These are phyloP conservation scores for Epichloe amarillans DNA, from an alignment of 2,329 filamentous ascomycete genomes.

Conservation along the genomic window DNA sequence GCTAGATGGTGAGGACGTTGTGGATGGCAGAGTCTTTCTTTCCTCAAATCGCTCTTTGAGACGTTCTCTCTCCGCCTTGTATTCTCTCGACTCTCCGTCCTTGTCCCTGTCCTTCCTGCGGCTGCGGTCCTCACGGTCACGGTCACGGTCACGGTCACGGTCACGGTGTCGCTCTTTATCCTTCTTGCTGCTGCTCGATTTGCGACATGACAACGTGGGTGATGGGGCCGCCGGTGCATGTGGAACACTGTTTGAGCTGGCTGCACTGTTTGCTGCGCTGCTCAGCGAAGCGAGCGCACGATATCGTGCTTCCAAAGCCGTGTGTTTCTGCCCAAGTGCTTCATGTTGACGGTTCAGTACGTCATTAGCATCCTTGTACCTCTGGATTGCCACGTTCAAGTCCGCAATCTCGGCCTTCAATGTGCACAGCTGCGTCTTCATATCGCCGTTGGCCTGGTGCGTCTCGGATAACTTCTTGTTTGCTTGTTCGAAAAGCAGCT, in stretches of 20 bases:
- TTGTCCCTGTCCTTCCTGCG: constrained; percentile 10
- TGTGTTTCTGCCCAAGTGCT: constrained; percentile 16
- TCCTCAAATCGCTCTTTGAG: constrained; percentile 25
- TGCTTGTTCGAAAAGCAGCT: constrained; percentile 15
- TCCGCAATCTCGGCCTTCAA: not conserved
- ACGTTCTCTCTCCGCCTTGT: constrained; percentile 21
- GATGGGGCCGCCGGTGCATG: constrained; percentile 7
- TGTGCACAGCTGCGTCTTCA: constrained; percentile 8
- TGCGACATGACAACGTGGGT: constrained; percentile 15
- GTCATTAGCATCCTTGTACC: constrained; percentile 10
- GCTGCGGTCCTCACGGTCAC: constrained; percentile 15
- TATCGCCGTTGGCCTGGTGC: constrained; percentile 9
- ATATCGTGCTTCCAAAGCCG: constrained; percentile 17
- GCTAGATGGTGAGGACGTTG: constrained; percentile 6
- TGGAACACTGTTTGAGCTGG: not conserved
- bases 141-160: constrained; percentile 8
- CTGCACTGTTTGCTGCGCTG: not conserved
- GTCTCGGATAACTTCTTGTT: constrained; percentile 18
- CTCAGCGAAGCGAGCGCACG: constrained; percentile 10
- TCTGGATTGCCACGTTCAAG: not conserved
- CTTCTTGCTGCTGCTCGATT: constrained; percentile 14
- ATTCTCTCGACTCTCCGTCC: constrained; percentile 6
- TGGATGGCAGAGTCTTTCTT: constrained; percentile 9
- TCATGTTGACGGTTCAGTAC: constrained; percentile 10
- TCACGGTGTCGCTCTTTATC: not conserved